Base-by-base conservation (phyloP, 306 rosid species). In the Cucurbita pepo region DNA sequence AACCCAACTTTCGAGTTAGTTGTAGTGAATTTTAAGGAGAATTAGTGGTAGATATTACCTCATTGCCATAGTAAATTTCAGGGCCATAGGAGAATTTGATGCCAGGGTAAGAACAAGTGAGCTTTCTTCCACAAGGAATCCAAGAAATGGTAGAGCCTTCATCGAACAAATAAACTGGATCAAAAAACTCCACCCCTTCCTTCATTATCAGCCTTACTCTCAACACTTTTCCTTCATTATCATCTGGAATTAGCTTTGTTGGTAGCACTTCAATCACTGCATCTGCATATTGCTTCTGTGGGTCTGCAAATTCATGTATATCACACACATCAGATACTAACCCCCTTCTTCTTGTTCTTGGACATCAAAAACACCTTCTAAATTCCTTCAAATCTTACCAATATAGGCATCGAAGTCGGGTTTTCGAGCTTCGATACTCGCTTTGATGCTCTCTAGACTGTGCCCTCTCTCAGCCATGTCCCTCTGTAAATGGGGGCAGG, bases 401-500 rank as follows among this genome's bases (percentile, higher is more conserved):
- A 95, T 95, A 73, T 71, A 95, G 22, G 99, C 99, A 1, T 95
- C 99, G 55, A 95, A 95, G 61, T 95, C 99, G 56, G 99, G 99
- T 72, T 95, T 95, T 52, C 99, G 84, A 56, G 97, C 97, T 84
- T 95, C 91, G 50, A 95, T 95, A 73, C 99, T 95, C 79, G 97
- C 99, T 82, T 95, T 95, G 85, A 95, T 95, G 85, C 99, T 95
- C 82, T 95, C 99, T 45, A 95, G 99, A 71, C 99, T 95, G 57
- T 95, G 99, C 63, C 99, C 99, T 71, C 99, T 92, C 70, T 95
- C 99, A 40, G 99, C 96, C 99, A 95, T 95, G 85, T 95, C 99
- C 76, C 99, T 89, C 99, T 95, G 81, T 65, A 58, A 74, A 77
- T 72, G 47, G 30, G 30, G 30, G 30, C 1, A 1, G 30, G 30